Evolutionary conservation across 192 early-diverging fungal species (phyloP), one percentile per base, ranked within the genome.

Genomic region (Funneliformis geosporum): DNA sequence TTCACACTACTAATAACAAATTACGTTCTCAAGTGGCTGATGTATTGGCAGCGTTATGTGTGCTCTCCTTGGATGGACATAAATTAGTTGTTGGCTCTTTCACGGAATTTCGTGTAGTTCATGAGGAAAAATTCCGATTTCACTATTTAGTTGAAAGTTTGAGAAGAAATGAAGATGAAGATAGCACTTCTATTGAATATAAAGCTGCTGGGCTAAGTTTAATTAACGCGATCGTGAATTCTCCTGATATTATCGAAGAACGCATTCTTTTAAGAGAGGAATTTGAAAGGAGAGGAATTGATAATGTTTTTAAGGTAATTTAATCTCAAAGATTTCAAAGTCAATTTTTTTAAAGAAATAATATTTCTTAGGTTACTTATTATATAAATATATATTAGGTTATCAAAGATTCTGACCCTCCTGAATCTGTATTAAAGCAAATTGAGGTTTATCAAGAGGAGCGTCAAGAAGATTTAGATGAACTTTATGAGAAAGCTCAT

Each of bases 61-160:
- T 85, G 33, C 80, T 83, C 71, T 86, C 86, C 1, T 83, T 81
- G 9, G 74, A 80, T n/a, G 85, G 85, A 4, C 85, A 90, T 81
- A 79, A 81, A 14, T 64, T 84, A 2, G 83, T 89, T 4, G 38
- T 90, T 25, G 80, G 83, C 27, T 72, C 83, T 14, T 76, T 90
- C 8, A 87, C 86, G 4, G 85, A 87, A 39, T 86, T 83, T 70
- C 73, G 82, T 67, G 65, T 82, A 18, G 82, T 87, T 16, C 83
- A 82, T 25, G 85, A 86, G 2, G 89, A 90, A 44, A 84, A 86
- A 18, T 89, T 84, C 64, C 82, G 89, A 38, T 90, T 90, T 80
- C 86, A 88, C 60, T 83, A 86, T 43, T 78, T 90, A 0, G 81
- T 90, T 11, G 82, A 84, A 25, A 82, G 76, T 6, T 59, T 89